Base-by-base conservation (phyloP, 768 basidiomycete genomes). In the Suillus weaverae region DNA sequence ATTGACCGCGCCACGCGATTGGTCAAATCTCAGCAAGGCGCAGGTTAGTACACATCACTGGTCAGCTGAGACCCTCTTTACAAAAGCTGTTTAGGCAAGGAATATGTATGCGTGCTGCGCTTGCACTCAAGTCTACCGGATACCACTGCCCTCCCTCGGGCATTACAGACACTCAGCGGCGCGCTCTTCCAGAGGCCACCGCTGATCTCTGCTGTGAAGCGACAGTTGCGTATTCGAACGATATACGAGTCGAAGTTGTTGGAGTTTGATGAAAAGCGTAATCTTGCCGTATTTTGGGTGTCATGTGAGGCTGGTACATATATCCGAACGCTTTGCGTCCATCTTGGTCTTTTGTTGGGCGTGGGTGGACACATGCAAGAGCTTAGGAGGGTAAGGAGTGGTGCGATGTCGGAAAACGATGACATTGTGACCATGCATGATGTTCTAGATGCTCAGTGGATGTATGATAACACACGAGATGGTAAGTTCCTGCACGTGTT, bases 321-420 rank as follows among this genome's bases (percentile, higher is more conserved):
- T 69, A 93, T 93, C 70, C 91, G 97, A 75, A 99, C 97, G 1
- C 84, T 99, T 53, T 99, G 97, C 76, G 97, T 99, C 16, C 97
- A 99, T 79, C 81, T 99, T 62, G 97, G 97, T 64, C 83, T 99
- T 60, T 66, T 99, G 48, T 82, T 98, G 43, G 97, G 97, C 66
- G 97, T 99, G 35, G 97, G 97, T 30, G 97, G 96, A n/a, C 97
- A 99, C 78, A 99, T 99, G 97, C 97, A 99, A 80, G 97, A 99
- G 77, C 84, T 99, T 64, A 85, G 97, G 70, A 83, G 97, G 71
- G 97, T 99, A 16, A 83, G 97, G 68, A 94, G 91, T 74, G 97
- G 97, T 71, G 97, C 96, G 57, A 90, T 98, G 86, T 93, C 91
- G 57, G 97, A 99, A 81, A 95, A 94, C 74, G 97, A 99, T 74